Evolutionary conservation across 495 filamentous ascomycete species (phyloP), one percentile per base, ranked within the genome.

Genomic region (Podospora didyma): DNA sequence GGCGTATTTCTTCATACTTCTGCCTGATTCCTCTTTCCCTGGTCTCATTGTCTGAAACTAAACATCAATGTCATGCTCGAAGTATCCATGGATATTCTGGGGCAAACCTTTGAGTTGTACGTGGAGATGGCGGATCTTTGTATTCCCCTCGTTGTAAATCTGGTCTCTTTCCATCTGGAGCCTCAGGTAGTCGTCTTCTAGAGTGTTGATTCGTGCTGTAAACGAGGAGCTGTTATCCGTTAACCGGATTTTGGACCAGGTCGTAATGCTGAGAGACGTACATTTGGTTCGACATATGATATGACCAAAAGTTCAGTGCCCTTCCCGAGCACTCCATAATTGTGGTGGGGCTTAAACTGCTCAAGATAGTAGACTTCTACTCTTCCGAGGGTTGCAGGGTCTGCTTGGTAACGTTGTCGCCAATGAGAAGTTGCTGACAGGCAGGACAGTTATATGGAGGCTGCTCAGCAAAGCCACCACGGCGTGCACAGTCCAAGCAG

Each of bases 271-370:
- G 24, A 28, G 11, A 5, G 12, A 63, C 77, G 44, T 31, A 95
- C 91, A 97, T 91, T 73, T 97, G 89, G 64, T 96, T 92, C 6
- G 86, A 87, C 14, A 89, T 86, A 62, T 97, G 94, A 68, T 96
- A 97, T 35, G 86, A 84, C 88, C 90, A 98, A 65, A 97, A 97
- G 16, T 79, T 83, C 53, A 97, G 69, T 4, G 87, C 94, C 54
- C 90, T 81, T 12, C 87, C 88, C 49, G 92, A 88, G 62, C 90
- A 96, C 65, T 97, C 94, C 81, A 96, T 92, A 51, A 98, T 89
- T 11, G 86, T 82, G 39, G 81, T 87, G 2, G 94, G 94, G 53
- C 82, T 89, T 6, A 96, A 72, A 0, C 94, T 94, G 68, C 89
- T 90, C 14, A 98, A 75, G 10, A 94, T 86, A 57, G 89, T 90